These are phyloP conservation scores for Cercospora zeina DNA, from an alignment of 2,329 filamentous ascomycete species.

Conservation along the genomic window DNA sequence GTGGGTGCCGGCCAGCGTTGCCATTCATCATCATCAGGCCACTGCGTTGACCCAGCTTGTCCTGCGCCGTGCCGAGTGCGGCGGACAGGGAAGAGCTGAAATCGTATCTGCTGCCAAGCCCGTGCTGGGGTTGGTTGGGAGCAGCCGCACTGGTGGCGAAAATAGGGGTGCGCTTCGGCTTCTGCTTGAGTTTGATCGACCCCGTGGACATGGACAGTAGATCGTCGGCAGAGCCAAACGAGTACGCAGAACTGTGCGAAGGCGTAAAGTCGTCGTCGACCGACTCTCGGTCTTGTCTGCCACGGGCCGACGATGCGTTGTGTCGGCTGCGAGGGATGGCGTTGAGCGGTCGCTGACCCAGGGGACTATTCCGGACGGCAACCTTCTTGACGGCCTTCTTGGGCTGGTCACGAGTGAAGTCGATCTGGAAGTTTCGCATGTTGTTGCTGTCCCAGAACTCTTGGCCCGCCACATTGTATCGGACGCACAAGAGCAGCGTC, in stretches of 20 bases:
- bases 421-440: slow-evolving; percentile 84
- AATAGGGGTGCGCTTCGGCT: slow-evolving; percentile 61
- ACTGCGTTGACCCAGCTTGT: slow-evolving; percentile 59
- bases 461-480: slow-evolving; percentile 78
- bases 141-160: slow-evolving; percentile 51
- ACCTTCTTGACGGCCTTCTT: slow-evolving; percentile 37
- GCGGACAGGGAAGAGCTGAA: slow-evolving; percentile 89
- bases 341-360: slow-evolving; percentile 52
- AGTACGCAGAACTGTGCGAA: slow-evolving; percentile 48
- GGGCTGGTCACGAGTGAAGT: slow-evolving; percentile 60
- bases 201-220: slow-evolving; percentile 59
- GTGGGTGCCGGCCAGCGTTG: slow-evolving; percentile 42
- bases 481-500: slow-evolving; percentile 87
- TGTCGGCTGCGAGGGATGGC: slow-evolving; percentile 53
- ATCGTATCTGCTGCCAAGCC: slow-evolving; percentile 82
- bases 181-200: slow-evolving; percentile 68
- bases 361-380: slow-evolving; percentile 28
- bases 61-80: slow-evolving; percentile 73
- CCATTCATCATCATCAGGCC: slow-evolving; percentile 41
- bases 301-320: slow-evolving; percentile 50
- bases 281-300: slow-evolving; percentile 46
- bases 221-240: slow-evolving; percentile 46
- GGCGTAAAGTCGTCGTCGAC: slow-evolving; percentile 71
- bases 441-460: slow-evolving; percentile 97
- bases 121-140: slow-evolving; percentile 61